Conservation (phyloP, 129 eudicot species). For the Deinandra increscens region DNA sequence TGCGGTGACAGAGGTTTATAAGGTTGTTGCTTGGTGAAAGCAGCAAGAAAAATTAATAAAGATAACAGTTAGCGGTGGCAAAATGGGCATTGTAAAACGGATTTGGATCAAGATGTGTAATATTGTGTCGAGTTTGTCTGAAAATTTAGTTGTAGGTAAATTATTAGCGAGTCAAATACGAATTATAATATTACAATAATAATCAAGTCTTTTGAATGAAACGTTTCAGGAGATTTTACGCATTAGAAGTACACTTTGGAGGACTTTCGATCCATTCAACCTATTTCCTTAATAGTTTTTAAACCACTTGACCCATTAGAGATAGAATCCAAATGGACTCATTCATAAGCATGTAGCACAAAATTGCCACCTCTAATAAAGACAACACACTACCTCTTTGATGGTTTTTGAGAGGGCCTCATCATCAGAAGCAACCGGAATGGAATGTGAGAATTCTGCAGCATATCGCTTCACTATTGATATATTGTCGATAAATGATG, state of each 20-base stretch:
- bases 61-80: background rate
- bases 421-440: slow-evolving; percentile 84
- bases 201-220: background rate
- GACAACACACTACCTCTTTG: slow-evolving; percentile 63
- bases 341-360: background rate
- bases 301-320: background rate
- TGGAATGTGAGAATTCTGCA: slow-evolving; percentile 76
- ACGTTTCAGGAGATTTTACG: background rate
- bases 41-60: background rate
- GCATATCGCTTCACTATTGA: slow-evolving; percentile 89
- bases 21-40: slow-evolving; percentile 7
- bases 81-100: background rate
- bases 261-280: background rate
- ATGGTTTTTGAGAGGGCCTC: slow-evolving; percentile 74
- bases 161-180: background rate
- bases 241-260: background rate
- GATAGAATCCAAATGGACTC: background rate
- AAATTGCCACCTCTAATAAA: background rate
- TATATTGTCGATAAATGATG: slow-evolving; percentile 74
- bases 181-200: background rate
- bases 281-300: background rate
- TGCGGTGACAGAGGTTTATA: slow-evolving; percentile 23
- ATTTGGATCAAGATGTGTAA: background rate
- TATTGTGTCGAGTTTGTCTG: background rate
- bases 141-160: background rate